These are phyloP conservation scores for Casuarina cunninghamiana DNA, from an alignment of 306 rosid genomes.

Conservation along the genomic window DNA sequence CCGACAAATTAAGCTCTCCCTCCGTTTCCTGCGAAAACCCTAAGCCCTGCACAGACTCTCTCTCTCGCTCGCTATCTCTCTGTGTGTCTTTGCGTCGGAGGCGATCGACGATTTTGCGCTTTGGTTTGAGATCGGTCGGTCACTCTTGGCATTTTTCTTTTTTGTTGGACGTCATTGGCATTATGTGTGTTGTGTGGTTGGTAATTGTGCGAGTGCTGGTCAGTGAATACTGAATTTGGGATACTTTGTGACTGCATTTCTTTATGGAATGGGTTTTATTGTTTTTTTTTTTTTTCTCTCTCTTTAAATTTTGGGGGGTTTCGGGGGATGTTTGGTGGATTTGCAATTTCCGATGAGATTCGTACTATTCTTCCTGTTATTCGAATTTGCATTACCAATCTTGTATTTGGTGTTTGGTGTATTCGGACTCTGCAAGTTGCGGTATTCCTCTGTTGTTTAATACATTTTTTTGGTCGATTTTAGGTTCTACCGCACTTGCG, in stretches of 20 bases:
- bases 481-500: conserved; percentile 44
- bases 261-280: background rate
- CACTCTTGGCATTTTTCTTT: conserved; percentile 19
- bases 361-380: background rate
- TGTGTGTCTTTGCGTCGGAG: conserved; percentile 19
- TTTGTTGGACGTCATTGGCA: background rate
- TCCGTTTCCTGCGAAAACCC: background rate
- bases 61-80: conserved; percentile 2
- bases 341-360: background rate
- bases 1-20: background rate
- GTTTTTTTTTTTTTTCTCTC: background rate
- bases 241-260: background rate
- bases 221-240: background rate
- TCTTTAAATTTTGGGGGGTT: background rate
- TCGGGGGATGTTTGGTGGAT: background rate
- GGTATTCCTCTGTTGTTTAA: background rate
- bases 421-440: background rate
- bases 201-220: background rate
- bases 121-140: conserved; percentile 42
- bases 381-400: background rate
- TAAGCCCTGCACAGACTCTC: conserved; percentile 4
- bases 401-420: background rate
- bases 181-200: background rate
- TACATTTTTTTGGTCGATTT: background rate
- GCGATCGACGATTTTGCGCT: conserved; percentile 29